phyloP scores from a whole-genome alignment of 1,284 basidiomycete genomes.

The Ganoderma boninense region DNA sequence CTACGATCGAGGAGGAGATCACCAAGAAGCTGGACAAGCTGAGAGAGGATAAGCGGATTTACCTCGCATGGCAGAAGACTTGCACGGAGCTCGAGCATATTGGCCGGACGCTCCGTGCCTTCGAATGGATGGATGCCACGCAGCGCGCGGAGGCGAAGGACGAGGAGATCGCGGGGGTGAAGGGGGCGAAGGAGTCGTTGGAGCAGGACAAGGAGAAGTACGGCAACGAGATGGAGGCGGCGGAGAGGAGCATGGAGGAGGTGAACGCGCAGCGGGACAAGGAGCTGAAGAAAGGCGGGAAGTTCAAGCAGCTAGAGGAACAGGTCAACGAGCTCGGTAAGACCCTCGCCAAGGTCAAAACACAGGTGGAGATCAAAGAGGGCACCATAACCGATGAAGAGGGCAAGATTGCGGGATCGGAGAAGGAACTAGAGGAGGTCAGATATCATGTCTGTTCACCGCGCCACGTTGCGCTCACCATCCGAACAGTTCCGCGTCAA shows the following conservation, averaged over 20 bases:
- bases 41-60: conserved; percentile 90
- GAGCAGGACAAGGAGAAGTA: conserved; percentile 61
- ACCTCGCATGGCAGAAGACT: conserved; percentile 92
- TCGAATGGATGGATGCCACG: conserved; percentile 82
- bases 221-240: conserved; percentile 55
- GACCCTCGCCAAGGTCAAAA: conserved; percentile 86
- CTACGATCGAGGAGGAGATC: conserved; percentile 89
- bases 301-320: conserved; percentile 80
- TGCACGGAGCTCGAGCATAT: conserved; percentile 92
- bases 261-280: conserved; percentile 72
- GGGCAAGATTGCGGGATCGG: conserved; percentile 63
- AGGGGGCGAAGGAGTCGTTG: conserved; percentile 52
- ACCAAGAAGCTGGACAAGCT: conserved; percentile 94
- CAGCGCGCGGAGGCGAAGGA: conserved; percentile 56
- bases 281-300: conserved; percentile 78
- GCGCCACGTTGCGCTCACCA: background rate
- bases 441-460: conserved; percentile 25
- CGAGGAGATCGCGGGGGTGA: conserved; percentile 61
- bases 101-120: conserved; percentile 85
- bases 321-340: conserved; percentile 85
- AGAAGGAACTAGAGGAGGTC: conserved; percentile 70
- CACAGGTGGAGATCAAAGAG: conserved; percentile 88
- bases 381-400: conserved; percentile 86
- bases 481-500: conserved; percentile 60
- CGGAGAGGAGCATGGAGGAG: conserved; percentile 64